Conservation (phyloP, 768 basidiomycete genomes). For the Tricholoma matsutake region DNA sequence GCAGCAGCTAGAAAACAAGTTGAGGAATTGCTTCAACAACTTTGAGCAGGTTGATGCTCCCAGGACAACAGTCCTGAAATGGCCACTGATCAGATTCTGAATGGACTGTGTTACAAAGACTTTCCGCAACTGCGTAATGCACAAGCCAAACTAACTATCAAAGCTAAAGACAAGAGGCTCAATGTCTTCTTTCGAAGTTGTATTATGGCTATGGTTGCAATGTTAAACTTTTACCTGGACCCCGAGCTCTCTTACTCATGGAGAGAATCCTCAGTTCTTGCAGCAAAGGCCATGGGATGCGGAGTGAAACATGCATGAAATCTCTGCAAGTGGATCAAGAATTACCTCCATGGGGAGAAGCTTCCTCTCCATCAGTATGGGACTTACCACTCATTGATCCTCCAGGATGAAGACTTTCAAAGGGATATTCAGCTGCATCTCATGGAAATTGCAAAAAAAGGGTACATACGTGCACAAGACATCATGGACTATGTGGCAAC, state of each 20-base stretch:
- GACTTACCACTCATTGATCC: conserved; percentile 15
- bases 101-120: conserved; percentile 17
- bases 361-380: conserved; percentile 28
- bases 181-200: conserved; percentile 28
- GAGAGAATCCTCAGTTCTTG: conserved; percentile 27
- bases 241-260: conserved; percentile 25
- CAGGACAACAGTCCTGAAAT: background rate
- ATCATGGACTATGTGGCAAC: conserved; percentile 28
- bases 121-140: conserved; percentile 16
- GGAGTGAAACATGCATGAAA: conserved; percentile 25
- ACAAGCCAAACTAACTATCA: conserved; percentile 13
- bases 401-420: conserved; percentile 31
- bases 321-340: conserved; percentile 27
- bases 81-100: conserved; percentile 8
- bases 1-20: background rate
- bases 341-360: conserved; percentile 10
- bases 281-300: conserved; percentile 24
- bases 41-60: background rate
- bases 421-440: conserved; percentile 27
- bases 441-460: conserved; percentile 18
- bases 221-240: conserved; percentile 35
- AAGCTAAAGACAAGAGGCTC: conserved; percentile 24
- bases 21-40: background rate
- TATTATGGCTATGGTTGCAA: conserved; percentile 29
- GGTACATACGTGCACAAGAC: conserved; percentile 26